A percentile compares a stretch with the other conserved stretches of the same genome.
Conservation (phyloP, 768 basidiomycete genomes). For the Phylloporus sp. region DNA sequence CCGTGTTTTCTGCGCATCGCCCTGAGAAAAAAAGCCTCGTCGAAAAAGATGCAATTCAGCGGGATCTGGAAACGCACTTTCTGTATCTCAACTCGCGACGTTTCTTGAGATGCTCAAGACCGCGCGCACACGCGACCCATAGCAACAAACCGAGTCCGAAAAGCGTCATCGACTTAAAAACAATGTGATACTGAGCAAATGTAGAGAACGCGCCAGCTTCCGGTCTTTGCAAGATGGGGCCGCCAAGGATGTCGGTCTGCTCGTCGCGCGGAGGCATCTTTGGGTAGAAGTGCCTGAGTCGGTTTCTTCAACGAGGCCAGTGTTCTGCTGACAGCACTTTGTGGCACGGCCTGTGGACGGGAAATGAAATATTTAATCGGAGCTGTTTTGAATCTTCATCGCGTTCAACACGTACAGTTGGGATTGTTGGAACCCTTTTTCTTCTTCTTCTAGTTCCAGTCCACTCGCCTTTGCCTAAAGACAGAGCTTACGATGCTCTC, state of each 20-base stretch:
- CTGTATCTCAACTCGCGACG: conserved; percentile 63
- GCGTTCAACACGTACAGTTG: no score
- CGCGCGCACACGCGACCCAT: conserved; percentile 32
- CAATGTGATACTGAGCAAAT: conserved; percentile 34
- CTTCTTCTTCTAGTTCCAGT: not conserved
- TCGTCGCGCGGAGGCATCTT: conserved; percentile 55
- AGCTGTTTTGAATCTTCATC: no score
- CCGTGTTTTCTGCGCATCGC: conserved; percentile 72
- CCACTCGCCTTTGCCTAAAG: conserved; percentile 75
- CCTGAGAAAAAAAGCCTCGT: conserved; percentile 36
- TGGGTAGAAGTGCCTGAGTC: conserved; percentile 17
- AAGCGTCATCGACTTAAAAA: conserved; percentile 36
- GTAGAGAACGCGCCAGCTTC: conserved; percentile 22
- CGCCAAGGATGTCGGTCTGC: conserved; percentile 68
- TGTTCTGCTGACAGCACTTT: conserved; percentile 6
- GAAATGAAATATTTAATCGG: conserved; percentile 21
- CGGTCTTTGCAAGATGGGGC: conserved; percentile 40
- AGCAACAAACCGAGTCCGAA: conserved; percentile 32
- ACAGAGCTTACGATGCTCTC: conserved; percentile 71
- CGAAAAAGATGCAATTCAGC: conserved; percentile 5
- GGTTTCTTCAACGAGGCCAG: no score
- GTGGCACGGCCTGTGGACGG: conserved; percentile 22
- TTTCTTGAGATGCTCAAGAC: conserved; percentile 45
- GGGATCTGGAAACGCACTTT: conserved; percentile 44
- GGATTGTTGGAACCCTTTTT: no score